Evolutionary conservation across 2,329 filamentous ascomycete species (phyloP), one percentile per base, ranked within the genome.

Genomic region (Fusarium lateritium): DNA sequence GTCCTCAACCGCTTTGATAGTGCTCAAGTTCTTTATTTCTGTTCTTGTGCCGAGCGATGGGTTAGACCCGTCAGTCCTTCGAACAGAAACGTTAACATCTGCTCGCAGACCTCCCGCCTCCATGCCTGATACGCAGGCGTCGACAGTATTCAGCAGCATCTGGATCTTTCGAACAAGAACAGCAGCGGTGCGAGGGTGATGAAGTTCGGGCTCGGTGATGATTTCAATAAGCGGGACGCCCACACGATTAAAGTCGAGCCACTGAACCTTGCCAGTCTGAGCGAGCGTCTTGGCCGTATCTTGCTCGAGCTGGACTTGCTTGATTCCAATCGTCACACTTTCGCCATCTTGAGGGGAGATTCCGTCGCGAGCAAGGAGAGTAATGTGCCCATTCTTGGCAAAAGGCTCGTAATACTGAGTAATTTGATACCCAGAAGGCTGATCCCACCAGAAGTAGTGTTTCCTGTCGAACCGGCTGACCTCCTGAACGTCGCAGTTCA

Each of bases 381-480:
- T 86, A n/a, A 98, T 83, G 39, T 83, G 81, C 3, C 96, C 96
- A 73, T 94, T 85, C 63, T 85, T 88, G 2, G 89, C 89, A 70
- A 91, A 89, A 0, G 89, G 89, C 60, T 89, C 83, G 78, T 98
- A 98, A 82, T 95, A 98, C 77, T 99, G 96, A 3, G 96, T 99
- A 67, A 99, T 97, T 79, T 99, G 96, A 79, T 99, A 99, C 0
- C 96, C 96, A 0, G 93, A 88, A 1, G 96, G 96, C 79, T 99
- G 96, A 79, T 99, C 96, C 88, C 96, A 97, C 83, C 98, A 97
- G 80, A 99, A 98, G 81, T 99, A 99, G 80, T 99, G 96, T 79
- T 99, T 99, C 68, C 96, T 87, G 79, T 99, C 96, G 81, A 98
- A 99, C 55, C 88, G 89, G 79, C 94, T 97, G 72, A 88, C 85